A percentile compares a stretch with the other conserved stretches of the same genome.
Evolutionary conservation across 2,329 filamentous ascomycete genomes (phyloP).

Genomic region (Alternaria conjuncta): DNA sequence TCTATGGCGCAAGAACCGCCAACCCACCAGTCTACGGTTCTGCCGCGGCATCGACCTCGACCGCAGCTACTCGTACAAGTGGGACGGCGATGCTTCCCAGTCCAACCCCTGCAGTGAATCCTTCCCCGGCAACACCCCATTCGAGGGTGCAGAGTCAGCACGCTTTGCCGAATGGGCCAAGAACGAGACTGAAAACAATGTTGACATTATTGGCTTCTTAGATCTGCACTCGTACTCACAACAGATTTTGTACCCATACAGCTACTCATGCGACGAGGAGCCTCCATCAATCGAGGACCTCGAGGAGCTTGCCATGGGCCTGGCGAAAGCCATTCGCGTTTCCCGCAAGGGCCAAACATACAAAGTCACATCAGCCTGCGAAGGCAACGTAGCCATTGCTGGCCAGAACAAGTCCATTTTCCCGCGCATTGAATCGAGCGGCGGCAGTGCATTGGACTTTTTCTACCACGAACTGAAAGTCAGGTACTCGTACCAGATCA

Average conservation of each 20-base stretch:
- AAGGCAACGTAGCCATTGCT: constrained; percentile 68
- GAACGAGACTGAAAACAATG: constrained; percentile 74
- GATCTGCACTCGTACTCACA: constrained; percentile 97
- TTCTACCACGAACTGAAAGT: constrained; percentile 89
- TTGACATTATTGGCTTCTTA: constrained; percentile 81
- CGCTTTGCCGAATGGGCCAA: constrained; percentile 81
- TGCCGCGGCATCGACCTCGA: constrained; percentile 91
- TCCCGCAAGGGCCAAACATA: constrained; percentile 73
- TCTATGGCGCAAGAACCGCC: constrained; percentile 93
- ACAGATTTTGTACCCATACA: constrained; percentile 90
- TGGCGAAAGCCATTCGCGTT: constrained; percentile 88
- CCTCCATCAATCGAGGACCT: constrained; percentile 91
- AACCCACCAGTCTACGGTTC: constrained; percentile 79
- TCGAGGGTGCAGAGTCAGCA: constrained; percentile 80
- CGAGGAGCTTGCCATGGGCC: constrained; percentile 84
- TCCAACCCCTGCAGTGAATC: constrained; percentile 89
- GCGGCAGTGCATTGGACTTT: constrained; percentile 90
- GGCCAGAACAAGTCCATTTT: constrained; percentile 45
- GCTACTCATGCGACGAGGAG: constrained; percentile 77
- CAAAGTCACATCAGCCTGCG: constrained; percentile 80
- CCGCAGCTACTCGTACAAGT: constrained; percentile 82
- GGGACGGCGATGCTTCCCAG: constrained; percentile 69
- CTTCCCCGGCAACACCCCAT: constrained; percentile 82
- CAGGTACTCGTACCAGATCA: constrained; percentile 90
- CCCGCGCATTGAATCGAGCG: constrained; percentile 72